These are phyloP conservation scores for Ilex aquifolium DNA, from an alignment of 257 asterid species.

Conservation along the genomic window DNA sequence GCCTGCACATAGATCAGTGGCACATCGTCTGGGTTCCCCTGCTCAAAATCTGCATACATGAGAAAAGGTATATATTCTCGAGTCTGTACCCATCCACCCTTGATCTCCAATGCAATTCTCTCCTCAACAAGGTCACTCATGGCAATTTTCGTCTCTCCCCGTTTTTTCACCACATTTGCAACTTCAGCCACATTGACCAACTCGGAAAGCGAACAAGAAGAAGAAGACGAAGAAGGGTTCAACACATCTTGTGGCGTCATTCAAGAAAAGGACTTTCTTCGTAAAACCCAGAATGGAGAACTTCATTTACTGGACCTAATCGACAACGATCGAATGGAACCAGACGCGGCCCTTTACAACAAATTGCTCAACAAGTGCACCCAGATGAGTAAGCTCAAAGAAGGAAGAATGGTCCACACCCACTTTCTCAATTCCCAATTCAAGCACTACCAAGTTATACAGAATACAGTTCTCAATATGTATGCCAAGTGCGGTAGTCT, in stretches of 20 bases:
- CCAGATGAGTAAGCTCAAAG: constrained; percentile 35
- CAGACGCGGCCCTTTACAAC: constrained; percentile 42
- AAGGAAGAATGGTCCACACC: constrained; percentile 49
- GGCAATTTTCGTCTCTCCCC: neutral
- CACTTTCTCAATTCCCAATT: constrained; percentile 48
- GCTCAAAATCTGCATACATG: neutral
- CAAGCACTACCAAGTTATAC: constrained; percentile 26
- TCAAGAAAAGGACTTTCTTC: constrained; percentile 47
- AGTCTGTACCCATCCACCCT: neutral
- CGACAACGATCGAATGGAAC: constrained; percentile 42
- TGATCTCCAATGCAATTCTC: constrained; percentile 1
- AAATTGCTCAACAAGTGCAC: constrained; percentile 55
- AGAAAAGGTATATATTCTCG: neutral
- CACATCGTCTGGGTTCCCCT: no score
- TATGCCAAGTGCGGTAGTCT: constrained; percentile 49
- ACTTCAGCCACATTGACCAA: neutral
- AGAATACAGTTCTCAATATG: constrained; percentile 47
- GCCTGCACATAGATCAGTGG: no score
- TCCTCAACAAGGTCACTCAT: neutral
- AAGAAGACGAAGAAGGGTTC: constrained; percentile 1
- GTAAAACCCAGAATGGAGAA: constrained; percentile 32
- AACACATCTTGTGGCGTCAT: constrained; percentile 10
- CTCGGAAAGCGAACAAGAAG: neutral
- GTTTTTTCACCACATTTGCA: neutral
- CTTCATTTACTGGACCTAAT: constrained; percentile 55